phyloP scores from a whole-genome alignment of 306 rosid species.

The Dryas drummondii region DNA sequence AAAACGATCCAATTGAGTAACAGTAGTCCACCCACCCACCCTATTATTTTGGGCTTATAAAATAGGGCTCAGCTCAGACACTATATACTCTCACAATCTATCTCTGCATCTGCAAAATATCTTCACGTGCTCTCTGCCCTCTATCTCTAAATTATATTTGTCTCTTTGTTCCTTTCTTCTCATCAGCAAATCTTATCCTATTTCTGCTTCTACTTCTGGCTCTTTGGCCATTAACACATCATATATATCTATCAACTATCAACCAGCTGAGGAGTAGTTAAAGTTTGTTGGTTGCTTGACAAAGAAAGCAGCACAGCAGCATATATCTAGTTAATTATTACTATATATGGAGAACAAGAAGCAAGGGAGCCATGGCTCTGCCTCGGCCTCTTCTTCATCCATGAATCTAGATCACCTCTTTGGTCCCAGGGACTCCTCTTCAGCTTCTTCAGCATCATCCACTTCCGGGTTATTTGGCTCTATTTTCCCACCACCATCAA shows the following conservation, averaged over 20 bases:
- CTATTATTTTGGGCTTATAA: constrained; percentile 39
- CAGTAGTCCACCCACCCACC: background rate
- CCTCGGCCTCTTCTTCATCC: constrained; percentile 47
- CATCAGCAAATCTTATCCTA: constrained; percentile 51
- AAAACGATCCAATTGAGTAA: no score
- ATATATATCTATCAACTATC: constrained; percentile 11
- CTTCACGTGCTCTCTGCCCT: constrained; percentile 42
- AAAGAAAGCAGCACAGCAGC: constrained; percentile 24
- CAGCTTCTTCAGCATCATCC: constrained; percentile 51
- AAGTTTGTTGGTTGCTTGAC: constrained; percentile 47
- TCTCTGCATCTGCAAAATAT: constrained; percentile 33
- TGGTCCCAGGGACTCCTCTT: constrained; percentile 56
- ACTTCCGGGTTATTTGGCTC: constrained; percentile 41
- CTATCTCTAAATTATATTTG: constrained; percentile 4
- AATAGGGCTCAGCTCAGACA: constrained; percentile 22
- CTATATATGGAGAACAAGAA: constrained; percentile 51
- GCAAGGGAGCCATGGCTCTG: constrained; percentile 34
- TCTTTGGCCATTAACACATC: constrained; percentile 41
- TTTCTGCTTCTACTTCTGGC: constrained; percentile 14
- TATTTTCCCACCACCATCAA: constrained; percentile 63
- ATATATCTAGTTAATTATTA: background rate
- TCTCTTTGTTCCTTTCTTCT: constrained; percentile 25
- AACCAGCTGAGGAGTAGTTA: constrained; percentile 32
- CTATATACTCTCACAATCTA: constrained; percentile 7
- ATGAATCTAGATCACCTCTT: constrained; percentile 65